phyloP scores from a whole-genome alignment of 208 protist genomes.

The Naegleria lovaniensis region DNA sequence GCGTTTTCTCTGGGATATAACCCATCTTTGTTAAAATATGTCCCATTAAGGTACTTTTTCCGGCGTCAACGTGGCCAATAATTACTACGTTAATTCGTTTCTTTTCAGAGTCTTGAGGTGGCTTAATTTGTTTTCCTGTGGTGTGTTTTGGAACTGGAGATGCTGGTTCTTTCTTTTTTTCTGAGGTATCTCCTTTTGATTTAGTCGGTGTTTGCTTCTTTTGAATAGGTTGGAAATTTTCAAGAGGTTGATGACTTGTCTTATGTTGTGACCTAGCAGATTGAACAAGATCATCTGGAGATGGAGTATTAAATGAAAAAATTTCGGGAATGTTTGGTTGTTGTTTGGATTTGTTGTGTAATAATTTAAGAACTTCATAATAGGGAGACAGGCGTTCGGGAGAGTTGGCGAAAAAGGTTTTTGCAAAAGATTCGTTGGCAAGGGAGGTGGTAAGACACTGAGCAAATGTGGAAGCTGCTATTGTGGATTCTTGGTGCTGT shows the following conservation, averaged over 20 bases:
- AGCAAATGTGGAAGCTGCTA: not conserved
- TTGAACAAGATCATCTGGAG: not conserved
- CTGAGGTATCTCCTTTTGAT: not conserved
- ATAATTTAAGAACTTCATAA: not conserved
- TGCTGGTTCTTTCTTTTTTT: not conserved
- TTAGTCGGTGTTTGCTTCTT: not conserved
- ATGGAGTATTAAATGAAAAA: not conserved
- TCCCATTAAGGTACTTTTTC: constrained; percentile 78
- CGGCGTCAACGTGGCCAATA: constrained; percentile 66
- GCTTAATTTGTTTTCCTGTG: not conserved
- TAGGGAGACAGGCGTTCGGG: not conserved
- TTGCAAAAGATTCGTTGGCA: not conserved
- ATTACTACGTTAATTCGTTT: constrained; percentile 21
- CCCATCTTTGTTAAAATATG: constrained; percentile 78
- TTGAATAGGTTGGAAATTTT: not conserved
- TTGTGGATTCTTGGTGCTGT: not conserved
- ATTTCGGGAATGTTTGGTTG: not conserved
- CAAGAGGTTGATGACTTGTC: not conserved
- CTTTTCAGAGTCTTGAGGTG: constrained; percentile 18
- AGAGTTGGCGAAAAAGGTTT: not conserved
- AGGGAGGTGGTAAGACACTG: not conserved
- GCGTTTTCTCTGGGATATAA: constrained; percentile 71
- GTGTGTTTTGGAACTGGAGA: not conserved
- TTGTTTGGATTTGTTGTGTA: not conserved
- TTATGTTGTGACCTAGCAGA: not conserved